Conservation (phyloP, 805 yeast genomes). For the Clavispora asparagi region DNA sequence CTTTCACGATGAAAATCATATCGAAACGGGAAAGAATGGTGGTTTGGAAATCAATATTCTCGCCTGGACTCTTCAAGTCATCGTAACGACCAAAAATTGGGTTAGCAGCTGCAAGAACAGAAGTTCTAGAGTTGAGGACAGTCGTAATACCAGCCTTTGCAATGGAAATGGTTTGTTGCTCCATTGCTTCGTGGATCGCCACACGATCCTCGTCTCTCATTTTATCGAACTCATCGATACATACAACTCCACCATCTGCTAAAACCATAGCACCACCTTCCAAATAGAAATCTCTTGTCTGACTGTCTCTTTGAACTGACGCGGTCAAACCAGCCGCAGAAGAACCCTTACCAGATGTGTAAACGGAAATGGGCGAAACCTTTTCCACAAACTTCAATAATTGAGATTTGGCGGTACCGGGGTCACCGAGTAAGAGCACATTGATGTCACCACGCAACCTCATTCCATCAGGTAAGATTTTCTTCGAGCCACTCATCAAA, state of each 20-base stretch:
- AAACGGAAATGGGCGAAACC: conserved; percentile 88
- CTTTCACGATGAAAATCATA: conserved; percentile 96
- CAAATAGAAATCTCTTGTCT: conserved; percentile 83
- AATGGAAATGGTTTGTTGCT: conserved; percentile 96
- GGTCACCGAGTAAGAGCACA: conserved; percentile 90
- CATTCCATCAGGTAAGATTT: conserved; percentile 91
- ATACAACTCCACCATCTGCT: conserved; percentile 98
- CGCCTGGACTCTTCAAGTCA: conserved; percentile 94
- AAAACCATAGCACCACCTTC: conserved; percentile 99
- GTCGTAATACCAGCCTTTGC: conserved; percentile 99
- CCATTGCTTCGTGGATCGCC: conserved; percentile 99
- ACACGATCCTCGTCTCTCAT: conserved; percentile 99
- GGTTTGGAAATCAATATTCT: conserved; percentile 95
- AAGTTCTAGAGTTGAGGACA: conserved; percentile 89
- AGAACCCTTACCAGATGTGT: conserved; percentile 98
- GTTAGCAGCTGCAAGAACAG: conserved; percentile 96
- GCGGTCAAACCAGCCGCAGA: conserved; percentile 99
- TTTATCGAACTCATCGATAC: conserved; percentile 98
- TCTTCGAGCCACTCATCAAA: conserved; percentile 91
- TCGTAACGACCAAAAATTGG: conserved; percentile 97
- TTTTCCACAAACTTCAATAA: conserved; percentile 91
- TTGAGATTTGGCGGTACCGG: conserved; percentile 99
- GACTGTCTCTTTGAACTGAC: conserved; percentile 87
- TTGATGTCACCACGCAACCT: conserved; percentile 95
- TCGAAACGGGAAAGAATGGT: conserved; percentile 96